Evolutionary conservation across 2,329 filamentous ascomycete genomes (phyloP).

Genomic region (Alternaria sp.): DNA sequence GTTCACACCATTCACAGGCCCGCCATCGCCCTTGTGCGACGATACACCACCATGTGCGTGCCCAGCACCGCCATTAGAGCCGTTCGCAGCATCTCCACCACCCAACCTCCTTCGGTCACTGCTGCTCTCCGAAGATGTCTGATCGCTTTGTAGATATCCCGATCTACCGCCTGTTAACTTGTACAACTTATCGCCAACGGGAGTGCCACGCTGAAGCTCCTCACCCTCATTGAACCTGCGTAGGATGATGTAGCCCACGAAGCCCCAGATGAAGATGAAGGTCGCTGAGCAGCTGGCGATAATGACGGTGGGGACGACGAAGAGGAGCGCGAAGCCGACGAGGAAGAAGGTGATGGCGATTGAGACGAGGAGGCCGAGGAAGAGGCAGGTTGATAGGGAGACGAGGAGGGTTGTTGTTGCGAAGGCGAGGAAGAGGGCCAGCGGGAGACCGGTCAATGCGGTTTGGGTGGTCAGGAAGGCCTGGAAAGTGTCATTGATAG

Average conservation of each 20-base stretch:
- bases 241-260: constrained; percentile 63
- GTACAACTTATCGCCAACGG: constrained; percentile 25
- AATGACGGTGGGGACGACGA: constrained; percentile 73
- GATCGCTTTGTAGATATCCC: constrained; percentile 16
- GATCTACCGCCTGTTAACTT: constrained; percentile 27
- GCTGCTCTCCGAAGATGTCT: not conserved
- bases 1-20: constrained; percentile 11
- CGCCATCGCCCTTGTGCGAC: not conserved
- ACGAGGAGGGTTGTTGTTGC: constrained; percentile 67
- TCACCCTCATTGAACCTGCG: constrained; percentile 32
- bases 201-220: constrained; percentile 24
- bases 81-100: not conserved
- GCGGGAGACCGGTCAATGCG: constrained; percentile 69
- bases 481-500: constrained; percentile 49
- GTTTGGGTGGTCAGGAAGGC: constrained; percentile 72
- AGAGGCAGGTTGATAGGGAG: constrained; percentile 65
- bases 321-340: constrained; percentile 68
- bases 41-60: not conserved
- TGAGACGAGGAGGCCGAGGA: constrained; percentile 59
- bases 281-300: constrained; percentile 68
- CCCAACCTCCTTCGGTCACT: not conserved
- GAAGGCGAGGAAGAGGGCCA: constrained; percentile 73
- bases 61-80: not conserved
- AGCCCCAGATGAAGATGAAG: constrained; percentile 66
- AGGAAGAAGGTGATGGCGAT: constrained; percentile 71